These are phyloP conservation scores for Picea abies DNA, from an alignment of 83 land plant genomes.

Conservation along the genomic window DNA sequence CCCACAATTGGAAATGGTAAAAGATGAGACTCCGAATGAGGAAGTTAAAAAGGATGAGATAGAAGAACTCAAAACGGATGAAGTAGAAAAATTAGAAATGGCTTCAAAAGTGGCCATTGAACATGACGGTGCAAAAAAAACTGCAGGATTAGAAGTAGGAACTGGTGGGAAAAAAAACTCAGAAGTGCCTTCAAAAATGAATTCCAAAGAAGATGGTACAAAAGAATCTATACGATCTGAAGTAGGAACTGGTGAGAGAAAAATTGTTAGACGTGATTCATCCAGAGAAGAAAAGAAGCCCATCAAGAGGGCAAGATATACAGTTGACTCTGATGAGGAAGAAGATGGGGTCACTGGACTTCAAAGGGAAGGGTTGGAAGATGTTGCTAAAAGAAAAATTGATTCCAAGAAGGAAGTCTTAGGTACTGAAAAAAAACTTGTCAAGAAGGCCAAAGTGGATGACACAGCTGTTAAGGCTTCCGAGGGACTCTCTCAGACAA, in stretches of 20 bases:
- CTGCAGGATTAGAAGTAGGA: not conserved
- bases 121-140: not conserved
- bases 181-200: not conserved
- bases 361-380: not conserved
- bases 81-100: not conserved
- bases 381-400: not conserved
- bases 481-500: not conserved
- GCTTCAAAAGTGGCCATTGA: not conserved
- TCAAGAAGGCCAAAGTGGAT: constrained; percentile 28
- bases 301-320: constrained; percentile 3
- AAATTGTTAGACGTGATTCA: not conserved
- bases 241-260: not conserved
- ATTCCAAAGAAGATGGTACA: not conserved
- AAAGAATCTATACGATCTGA: not conserved
- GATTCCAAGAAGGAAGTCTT: constrained; percentile 3
- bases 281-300: constrained; percentile 14
- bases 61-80: not conserved
- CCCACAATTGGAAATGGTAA: not conserved
- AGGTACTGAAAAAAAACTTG: constrained; percentile 25
- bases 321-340: constrained; percentile 7
- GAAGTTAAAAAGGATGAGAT: not conserved
- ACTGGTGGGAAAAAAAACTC: not conserved
- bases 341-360: not conserved
- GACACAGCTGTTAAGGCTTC: not conserved
- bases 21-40: not conserved